Conservation (phyloP, 78 protist genomes). For the Ministeria vibrans region DNA sequence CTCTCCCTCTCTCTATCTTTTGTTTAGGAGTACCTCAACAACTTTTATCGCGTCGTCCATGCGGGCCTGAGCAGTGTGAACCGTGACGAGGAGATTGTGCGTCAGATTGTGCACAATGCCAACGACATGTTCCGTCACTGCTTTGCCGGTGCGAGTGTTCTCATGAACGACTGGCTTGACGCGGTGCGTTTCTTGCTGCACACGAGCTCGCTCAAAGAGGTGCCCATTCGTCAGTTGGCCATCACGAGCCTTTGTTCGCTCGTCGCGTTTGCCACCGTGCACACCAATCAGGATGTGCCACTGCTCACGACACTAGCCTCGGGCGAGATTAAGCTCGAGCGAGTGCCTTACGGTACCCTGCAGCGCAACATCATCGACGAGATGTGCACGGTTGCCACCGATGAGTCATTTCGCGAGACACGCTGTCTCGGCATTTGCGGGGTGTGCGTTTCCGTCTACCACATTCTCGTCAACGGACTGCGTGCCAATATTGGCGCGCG, state of each 20-base stretch:
- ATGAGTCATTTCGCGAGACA: not conserved
- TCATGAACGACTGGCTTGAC: not conserved
- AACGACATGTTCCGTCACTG: not conserved
- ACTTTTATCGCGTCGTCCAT: constrained; percentile 7
- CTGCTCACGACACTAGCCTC: not conserved
- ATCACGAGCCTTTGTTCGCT: not conserved
- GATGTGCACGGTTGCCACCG: too few species aligned
- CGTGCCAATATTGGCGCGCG: too few species aligned
- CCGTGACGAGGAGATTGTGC: not conserved
- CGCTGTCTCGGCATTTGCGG: not conserved
- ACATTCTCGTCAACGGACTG: not conserved
- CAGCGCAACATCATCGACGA: too few species aligned
- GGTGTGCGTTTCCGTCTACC: not conserved
- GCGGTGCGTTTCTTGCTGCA: not conserved
- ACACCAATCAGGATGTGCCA: not conserved
- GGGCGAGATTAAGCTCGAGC: too few species aligned
- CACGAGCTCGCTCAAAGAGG: not conserved
- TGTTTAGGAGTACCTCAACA: not conserved
- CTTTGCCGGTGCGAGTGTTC: not conserved
- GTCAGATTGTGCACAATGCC: not conserved
- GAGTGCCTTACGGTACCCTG: too few species aligned
- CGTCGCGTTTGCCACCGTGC: not conserved
- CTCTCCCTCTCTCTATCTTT: too few species aligned
- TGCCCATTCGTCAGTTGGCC: not conserved
- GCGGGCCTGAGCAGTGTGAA: not conserved